Evolutionary conservation across 1,284 basidiomycete genomes (phyloP).

Genomic region (Irpex sp.): DNA sequence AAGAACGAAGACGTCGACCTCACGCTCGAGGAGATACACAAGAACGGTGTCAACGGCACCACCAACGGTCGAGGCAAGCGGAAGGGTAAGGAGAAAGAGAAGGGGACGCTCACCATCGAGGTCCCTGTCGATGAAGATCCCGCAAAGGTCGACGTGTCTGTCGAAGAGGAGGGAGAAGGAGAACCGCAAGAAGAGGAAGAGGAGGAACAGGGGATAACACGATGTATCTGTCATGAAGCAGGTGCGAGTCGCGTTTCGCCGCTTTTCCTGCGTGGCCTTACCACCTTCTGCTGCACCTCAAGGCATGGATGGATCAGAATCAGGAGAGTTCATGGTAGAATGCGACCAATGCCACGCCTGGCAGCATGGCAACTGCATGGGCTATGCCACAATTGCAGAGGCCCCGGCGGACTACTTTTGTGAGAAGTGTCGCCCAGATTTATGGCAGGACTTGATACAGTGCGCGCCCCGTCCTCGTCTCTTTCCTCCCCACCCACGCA

Average conservation of each 20-base stretch:
- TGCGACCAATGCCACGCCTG: constrained; percentile 97
- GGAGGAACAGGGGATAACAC: constrained; percentile 84
- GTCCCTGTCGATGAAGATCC: constrained; percentile 28
- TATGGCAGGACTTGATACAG: constrained; percentile 78
- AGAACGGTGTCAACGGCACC: constrained; percentile 39
- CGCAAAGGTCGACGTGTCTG: constrained; percentile 23
- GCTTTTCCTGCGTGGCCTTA: constrained; percentile 11
- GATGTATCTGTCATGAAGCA: constrained; percentile 90
- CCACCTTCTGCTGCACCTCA: constrained; percentile 7
- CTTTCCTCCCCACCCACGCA: constrained; percentile 8
- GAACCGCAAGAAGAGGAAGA: constrained; percentile 55
- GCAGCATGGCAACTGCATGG: constrained; percentile 98
- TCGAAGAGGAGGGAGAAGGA: constrained; percentile 32
- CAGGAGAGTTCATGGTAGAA: constrained; percentile 94
- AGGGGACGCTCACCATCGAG: constrained; percentile 29
- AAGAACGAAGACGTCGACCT: constrained; percentile 76
- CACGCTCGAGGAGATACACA: constrained; percentile 45
- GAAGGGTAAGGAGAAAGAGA: constrained; percentile 58
- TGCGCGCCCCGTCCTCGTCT: constrained; percentile 34
- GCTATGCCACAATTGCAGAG: constrained; percentile 83
- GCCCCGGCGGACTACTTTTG: constrained; percentile 88
- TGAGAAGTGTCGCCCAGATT: constrained; percentile 88
- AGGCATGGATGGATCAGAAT: constrained; percentile 36
- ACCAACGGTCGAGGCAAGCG: constrained; percentile 47
- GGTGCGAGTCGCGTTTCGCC: constrained; percentile 49